Conservation (phyloP, 768 basidiomycete species). For the Naganishia vaughanmartiniae region DNA sequence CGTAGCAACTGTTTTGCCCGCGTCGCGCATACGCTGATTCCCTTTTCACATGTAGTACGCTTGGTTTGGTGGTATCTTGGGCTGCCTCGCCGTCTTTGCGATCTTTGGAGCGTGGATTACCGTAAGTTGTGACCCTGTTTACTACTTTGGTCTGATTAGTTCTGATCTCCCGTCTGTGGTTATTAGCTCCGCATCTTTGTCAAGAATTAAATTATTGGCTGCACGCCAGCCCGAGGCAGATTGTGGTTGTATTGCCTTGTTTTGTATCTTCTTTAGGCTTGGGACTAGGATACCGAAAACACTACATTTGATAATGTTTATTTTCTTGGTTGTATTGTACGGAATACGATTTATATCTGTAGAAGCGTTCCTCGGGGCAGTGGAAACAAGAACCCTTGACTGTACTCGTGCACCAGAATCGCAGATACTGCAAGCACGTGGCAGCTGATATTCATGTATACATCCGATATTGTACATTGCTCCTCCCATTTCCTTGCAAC, state of each 20-base stretch:
- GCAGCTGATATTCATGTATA: too few species aligned
- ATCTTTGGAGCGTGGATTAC: slow-evolving; percentile 60
- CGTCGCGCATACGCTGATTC: slow-evolving; percentile 2
- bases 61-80: slow-evolving; percentile 90
- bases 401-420: too few species aligned
- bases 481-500: too few species aligned
- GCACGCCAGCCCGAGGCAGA: not conserved
- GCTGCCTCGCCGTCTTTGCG: slow-evolving; percentile 74
- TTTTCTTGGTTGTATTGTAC: not conserved
- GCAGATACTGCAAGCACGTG: too few species aligned
- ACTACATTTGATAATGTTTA: not conserved
- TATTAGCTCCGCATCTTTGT: slow-evolving; percentile 31
- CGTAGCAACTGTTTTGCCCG: slow-evolving; percentile 30
- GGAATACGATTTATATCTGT: not conserved
- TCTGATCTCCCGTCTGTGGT: not conserved
- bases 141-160: not conserved
- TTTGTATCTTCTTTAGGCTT: not conserved
- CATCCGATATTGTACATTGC: too few species aligned
- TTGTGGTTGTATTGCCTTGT: not conserved
- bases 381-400: not conserved
- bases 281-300: not conserved
- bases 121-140: slow-evolving; percentile 34
- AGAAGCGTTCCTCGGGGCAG: not conserved
- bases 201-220: slow-evolving; percentile 13
- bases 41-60: slow-evolving; percentile 56